These are phyloP conservation scores for Mollisia scopiformis DNA, from an alignment of 2,329 filamentous ascomycete species.

Conservation along the genomic window DNA sequence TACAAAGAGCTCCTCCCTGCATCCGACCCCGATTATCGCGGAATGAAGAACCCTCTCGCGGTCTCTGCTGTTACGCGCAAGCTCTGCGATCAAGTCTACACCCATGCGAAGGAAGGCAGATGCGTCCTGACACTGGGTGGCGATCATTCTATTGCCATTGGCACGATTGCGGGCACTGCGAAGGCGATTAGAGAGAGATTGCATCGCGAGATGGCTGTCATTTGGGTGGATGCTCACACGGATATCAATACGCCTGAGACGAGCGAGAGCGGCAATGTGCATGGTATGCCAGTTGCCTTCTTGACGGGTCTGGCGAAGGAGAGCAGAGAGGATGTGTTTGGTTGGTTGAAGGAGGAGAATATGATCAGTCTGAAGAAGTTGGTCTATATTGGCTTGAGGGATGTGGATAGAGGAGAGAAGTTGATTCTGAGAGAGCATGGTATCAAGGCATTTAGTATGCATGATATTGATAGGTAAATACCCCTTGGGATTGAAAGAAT, in stretches of 20 bases:
- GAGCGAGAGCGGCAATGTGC: constrained; percentile 88
- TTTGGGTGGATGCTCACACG: constrained; percentile 98
- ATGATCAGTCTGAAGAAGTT: constrained; percentile 76
- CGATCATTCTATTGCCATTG: constrained; percentile 96
- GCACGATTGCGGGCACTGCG: constrained; percentile 85
- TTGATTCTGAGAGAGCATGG: constrained; percentile 83
- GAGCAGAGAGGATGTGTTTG: constrained; percentile 78
- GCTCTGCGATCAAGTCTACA: constrained; percentile 84
- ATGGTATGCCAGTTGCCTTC: constrained; percentile 97
- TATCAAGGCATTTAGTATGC: constrained; percentile 98
- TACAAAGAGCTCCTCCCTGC: constrained; percentile 77
- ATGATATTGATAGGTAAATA: constrained; percentile 85
- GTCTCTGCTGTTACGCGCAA: constrained; percentile 83
- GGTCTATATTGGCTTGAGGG: constrained; percentile 94
- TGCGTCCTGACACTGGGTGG: constrained; percentile 93
- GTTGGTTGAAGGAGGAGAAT: constrained; percentile 81
- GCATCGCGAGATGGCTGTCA: constrained; percentile 83
- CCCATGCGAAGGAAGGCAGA: constrained; percentile 79
- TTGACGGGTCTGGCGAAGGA: constrained; percentile 82
- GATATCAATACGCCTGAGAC: constrained; percentile 97
- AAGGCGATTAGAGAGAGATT: constrained; percentile 85
- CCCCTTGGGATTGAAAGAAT: background rate
- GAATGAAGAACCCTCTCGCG: constrained; percentile 91
- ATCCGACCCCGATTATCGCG: constrained; percentile 76
- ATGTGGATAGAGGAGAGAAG: constrained; percentile 95